phyloP scores from a whole-genome alignment of 352 stramenopile species.

The Blastocystis sp. region DNA sequence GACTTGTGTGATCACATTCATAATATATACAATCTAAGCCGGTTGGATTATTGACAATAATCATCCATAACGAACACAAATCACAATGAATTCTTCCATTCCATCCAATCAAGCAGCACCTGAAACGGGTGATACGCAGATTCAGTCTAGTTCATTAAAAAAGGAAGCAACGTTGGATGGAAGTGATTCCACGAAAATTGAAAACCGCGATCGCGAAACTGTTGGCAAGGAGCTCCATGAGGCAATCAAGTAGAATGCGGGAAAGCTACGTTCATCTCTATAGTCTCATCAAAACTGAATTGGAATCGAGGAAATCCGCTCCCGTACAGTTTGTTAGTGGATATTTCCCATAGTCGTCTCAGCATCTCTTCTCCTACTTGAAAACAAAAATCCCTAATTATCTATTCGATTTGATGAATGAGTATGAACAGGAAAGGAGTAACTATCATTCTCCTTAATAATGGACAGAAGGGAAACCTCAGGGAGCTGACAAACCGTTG shows the following conservation, averaged over 20 bases:
- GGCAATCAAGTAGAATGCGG: not conserved
- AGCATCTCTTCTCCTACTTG: slow-evolving; percentile 12
- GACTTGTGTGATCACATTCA: too few relatives aligned
- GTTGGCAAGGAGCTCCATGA: not conserved
- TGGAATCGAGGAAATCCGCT: not conserved
- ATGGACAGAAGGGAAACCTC: not conserved
- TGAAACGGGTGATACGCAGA: too few relatives aligned
- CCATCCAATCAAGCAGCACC: too few relatives aligned
- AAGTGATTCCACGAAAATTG: slow-evolving; percentile 12
- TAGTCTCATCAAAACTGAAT: slow-evolving; percentile 33
- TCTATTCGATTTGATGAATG: slow-evolving; percentile 43
- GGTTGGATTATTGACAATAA: too few relatives aligned
- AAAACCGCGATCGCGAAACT: not conserved
- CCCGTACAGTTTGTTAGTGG: not conserved
- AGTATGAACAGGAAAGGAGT: slow-evolving; percentile 31
- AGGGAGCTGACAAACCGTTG: too few relatives aligned
- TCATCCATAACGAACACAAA: too few relatives aligned
- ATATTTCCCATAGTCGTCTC: not conserved
- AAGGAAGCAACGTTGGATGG: not conserved
- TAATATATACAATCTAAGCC: too few relatives aligned
- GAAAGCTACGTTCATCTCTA: not conserved
- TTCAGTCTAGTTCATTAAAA: too few relatives aligned
- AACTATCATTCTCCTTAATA: too few relatives aligned
- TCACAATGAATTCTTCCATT: too few relatives aligned
- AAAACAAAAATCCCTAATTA: slow-evolving; percentile 13